Evolutionary conservation across 202 grass and related monocot genomes (phyloP).

Genomic region (Schoenoplectus triqueter): DNA sequence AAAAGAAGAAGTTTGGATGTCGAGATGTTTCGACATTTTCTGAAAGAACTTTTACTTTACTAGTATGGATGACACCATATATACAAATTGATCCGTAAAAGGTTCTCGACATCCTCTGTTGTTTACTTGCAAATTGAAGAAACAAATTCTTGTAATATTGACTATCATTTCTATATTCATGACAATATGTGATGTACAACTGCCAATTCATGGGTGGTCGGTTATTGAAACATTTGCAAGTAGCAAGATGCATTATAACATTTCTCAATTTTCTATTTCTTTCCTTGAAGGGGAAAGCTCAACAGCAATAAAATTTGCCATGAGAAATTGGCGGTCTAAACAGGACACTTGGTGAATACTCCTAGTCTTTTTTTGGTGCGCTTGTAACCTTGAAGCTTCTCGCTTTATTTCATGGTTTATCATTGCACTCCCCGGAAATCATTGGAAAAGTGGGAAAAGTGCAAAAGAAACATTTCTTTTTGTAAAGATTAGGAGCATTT

Average conservation of each 20-base stretch:
- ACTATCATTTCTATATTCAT: slow-evolving; percentile 27
- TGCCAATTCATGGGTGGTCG: slow-evolving; percentile 26
- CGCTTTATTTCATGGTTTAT: slow-evolving; percentile 43
- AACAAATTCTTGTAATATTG: slow-evolving; percentile 18
- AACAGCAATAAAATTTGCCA: slow-evolving; percentile 17
- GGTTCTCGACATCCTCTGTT: background rate
- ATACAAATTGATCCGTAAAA: background rate
- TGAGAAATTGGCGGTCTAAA: slow-evolving; percentile 38
- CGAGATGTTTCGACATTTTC: background rate
- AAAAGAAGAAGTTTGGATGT: background rate
- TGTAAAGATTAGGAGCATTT: slow-evolving; percentile 17
- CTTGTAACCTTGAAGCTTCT: slow-evolving; percentile 54
- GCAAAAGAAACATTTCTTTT: slow-evolving; percentile 39
- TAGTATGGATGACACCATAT: background rate
- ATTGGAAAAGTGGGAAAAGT: slow-evolving; percentile 39
- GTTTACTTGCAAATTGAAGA: slow-evolving; percentile 18
- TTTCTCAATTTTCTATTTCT: background rate
- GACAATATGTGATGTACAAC: slow-evolving; percentile 1
- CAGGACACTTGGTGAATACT: slow-evolving; percentile 49
- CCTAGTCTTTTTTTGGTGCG: slow-evolving; percentile 42
- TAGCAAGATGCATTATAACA: slow-evolving; percentile 26
- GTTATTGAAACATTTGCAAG: slow-evolving; percentile 34
- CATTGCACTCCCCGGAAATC: slow-evolving; percentile 45
- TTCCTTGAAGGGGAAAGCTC: slow-evolving; percentile 32
- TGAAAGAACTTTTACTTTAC: background rate